These are phyloP conservation scores for Acacia pycnantha DNA, from an alignment of 331 rosid genomes.

Conservation along the genomic window DNA sequence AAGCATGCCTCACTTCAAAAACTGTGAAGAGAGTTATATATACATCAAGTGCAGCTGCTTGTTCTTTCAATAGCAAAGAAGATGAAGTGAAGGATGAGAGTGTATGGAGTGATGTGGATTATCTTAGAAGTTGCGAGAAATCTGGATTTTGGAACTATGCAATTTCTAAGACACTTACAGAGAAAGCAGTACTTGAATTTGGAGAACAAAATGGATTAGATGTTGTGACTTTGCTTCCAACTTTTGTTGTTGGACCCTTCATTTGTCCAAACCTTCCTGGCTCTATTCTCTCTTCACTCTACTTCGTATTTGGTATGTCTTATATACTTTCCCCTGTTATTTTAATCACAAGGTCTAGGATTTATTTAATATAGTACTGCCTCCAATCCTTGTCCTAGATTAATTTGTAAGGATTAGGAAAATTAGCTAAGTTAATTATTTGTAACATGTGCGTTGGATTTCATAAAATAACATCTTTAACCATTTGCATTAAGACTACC, in stretches of 20 bases:
- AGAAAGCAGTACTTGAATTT: constrained; percentile 51
- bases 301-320: constrained; percentile 31
- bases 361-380: neutral
- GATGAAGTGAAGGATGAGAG: constrained; percentile 30
- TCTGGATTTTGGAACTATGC: constrained; percentile 34
- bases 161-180: constrained; percentile 48
- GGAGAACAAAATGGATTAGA: constrained; percentile 47
- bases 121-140: constrained; percentile 20
- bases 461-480: too few relatives aligned
- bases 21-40: constrained; percentile 68
- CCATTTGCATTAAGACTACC: too few relatives aligned
- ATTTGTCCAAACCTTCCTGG: constrained; percentile 48
- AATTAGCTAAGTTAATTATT: too few relatives aligned
- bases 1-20: constrained; percentile 44
- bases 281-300: constrained; percentile 17
- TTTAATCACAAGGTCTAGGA: neutral
- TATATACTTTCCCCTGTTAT: neutral
- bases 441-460: too few relatives aligned
- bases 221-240: constrained; percentile 46
- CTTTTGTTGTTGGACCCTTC: constrained; percentile 48
- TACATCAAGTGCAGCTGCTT: constrained; percentile 58
- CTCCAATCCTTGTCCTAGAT: too few relatives aligned
- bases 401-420: too few relatives aligned
- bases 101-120: constrained; percentile 38
- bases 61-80: neutral